These are phyloP conservation scores for Endothia cerciana DNA, from an alignment of 2,329 filamentous ascomycete genomes.

Conservation along the genomic window DNA sequence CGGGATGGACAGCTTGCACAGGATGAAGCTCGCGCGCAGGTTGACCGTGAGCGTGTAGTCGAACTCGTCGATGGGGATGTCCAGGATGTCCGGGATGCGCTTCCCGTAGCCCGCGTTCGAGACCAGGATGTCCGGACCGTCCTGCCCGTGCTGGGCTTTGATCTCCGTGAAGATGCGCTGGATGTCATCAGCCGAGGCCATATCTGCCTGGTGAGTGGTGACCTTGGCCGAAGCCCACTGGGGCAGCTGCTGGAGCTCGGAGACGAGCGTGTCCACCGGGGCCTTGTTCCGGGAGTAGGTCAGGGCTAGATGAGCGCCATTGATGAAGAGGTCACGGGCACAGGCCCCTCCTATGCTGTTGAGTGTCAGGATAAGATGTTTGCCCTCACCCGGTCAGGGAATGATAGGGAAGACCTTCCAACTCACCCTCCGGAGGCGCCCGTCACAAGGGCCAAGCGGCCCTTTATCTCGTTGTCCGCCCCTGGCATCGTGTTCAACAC, in stretches of 20 bases:
- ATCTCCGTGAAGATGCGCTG: slow-evolving; percentile 59
- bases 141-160: slow-evolving; percentile 52
- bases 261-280: slow-evolving; percentile 49
- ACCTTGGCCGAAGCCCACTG: slow-evolving; percentile 44
- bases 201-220: slow-evolving; percentile 61
- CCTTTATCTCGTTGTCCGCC: slow-evolving; percentile 51
- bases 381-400: neutral
- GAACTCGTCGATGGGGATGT: slow-evolving; percentile 67
- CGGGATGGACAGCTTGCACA: slow-evolving; percentile 63
- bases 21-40: slow-evolving; percentile 63
- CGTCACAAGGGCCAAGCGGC: slow-evolving; percentile 61
- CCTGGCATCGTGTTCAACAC: slow-evolving; percentile 22
- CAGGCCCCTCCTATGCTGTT: slow-evolving; percentile 63
- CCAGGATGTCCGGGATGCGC: slow-evolving; percentile 57
- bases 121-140: slow-evolving; percentile 64
- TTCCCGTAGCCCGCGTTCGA: slow-evolving; percentile 70
- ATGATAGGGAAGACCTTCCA: neutral
- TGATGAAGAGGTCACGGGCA: slow-evolving; percentile 56
- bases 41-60: slow-evolving; percentile 67
- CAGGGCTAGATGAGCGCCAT: slow-evolving; percentile 59
- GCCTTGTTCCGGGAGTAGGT: slow-evolving; percentile 59
- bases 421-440: slow-evolving; percentile 64
- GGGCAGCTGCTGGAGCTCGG: slow-evolving; percentile 43
- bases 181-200: slow-evolving; percentile 57
- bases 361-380: slow-evolving; percentile 14